Evolutionary conservation across 2,329 filamentous ascomycete genomes (phyloP), one percentile per base, ranked within the genome.

Genomic region (Fusarium sp.): DNA sequence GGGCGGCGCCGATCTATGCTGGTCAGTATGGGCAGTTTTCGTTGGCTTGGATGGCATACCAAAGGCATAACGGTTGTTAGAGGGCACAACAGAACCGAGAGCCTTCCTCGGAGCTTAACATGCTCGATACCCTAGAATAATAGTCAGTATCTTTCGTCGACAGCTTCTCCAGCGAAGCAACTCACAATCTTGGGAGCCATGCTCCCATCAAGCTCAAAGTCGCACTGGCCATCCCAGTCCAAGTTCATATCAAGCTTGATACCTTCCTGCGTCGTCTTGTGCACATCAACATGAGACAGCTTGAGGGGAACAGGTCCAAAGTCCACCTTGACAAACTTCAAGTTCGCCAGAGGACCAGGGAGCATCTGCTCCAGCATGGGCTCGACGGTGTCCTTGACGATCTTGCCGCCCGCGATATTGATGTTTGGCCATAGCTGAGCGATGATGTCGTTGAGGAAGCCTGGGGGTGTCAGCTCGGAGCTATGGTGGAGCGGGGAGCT

Each of bases 161-260:
- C 0, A 6, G 34, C 34, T 38, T 38, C 5, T 38, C 16, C 1
- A 6, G 4, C 27, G 20, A 7, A 38, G 4, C 24, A n/a, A 15
- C 51, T 70, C 49, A 75, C 73, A 47, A 75, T 61, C 40, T 74
- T 75, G 62, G 73, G 73, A 43, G 73, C 73, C 71, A 75, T 74
- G 1, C 51, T 62, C 18, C 60, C 73, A n/a, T 75, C 71, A 22
- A 75, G 73, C 53, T 75, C 73, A 4, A 75, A 71, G 46, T 75
- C 73, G 7, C 73, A 75, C 25, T 52, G 2, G 8, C 73, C 73
- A 34, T 74, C 59, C 73, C 73, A 75, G 11, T 67, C 45, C 30
- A 75, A n/a, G 49, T 75, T 65, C 71, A 75, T 72, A 43, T 75
- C 73, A 44, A 75, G 71, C 40, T 75, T 75, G 59, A 75, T 75